phyloP scores from a whole-genome alignment of 768 basidiomycete species.

The Neoboletus brunneissimus region DNA sequence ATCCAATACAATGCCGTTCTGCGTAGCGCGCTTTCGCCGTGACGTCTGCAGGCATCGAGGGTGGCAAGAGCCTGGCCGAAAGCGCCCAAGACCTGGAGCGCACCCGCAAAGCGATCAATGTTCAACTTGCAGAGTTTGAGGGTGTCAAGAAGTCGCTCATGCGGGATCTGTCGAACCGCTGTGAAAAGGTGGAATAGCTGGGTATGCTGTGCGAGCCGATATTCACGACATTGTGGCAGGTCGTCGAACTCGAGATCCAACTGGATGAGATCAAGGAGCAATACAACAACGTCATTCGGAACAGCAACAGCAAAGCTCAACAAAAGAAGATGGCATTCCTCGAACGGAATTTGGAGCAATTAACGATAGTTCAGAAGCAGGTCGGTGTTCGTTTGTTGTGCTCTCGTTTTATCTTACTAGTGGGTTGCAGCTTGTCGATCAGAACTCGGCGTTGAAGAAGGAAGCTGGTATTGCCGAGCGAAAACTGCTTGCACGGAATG shows the following conservation, averaged over 20 bases:
- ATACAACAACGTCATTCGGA: slow-evolving; percentile 97
- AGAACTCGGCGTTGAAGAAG: slow-evolving; percentile 95
- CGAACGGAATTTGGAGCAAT: slow-evolving; percentile 92
- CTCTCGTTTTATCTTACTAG: slow-evolving; percentile 7
- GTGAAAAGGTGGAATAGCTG: slow-evolving; percentile 77
- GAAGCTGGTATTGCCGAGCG: slow-evolving; percentile 96
- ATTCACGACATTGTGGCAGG: slow-evolving; percentile 46
- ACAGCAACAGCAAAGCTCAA: slow-evolving; percentile 97
- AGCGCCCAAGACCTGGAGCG: slow-evolving; percentile 97
- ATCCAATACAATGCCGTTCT: neutral
- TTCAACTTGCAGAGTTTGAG: slow-evolving; percentile 98
- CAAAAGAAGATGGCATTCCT: slow-evolving; percentile 99
- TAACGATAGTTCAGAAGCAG: slow-evolving; percentile 97
- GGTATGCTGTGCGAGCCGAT: slow-evolving; percentile 9
- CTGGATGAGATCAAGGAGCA: slow-evolving; percentile 98
- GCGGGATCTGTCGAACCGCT: slow-evolving; percentile 98
- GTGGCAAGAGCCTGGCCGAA: slow-evolving; percentile 94
- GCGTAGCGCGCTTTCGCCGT: slow-evolving; percentile 91
- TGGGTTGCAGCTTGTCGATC: slow-evolving; percentile 83
- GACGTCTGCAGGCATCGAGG: slow-evolving; percentile 95
- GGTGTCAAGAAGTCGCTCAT: slow-evolving; percentile 98
- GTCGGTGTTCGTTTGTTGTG: slow-evolving; percentile 39
- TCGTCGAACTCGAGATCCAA: slow-evolving; percentile 98
- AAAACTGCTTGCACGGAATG: slow-evolving; percentile 93
- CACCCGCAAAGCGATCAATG: slow-evolving; percentile 93